Evolutionary conservation across 202 grass and related monocot genomes (phyloP), one percentile per base, ranked within the genome.

Genomic region (Digitaria exilis): DNA sequence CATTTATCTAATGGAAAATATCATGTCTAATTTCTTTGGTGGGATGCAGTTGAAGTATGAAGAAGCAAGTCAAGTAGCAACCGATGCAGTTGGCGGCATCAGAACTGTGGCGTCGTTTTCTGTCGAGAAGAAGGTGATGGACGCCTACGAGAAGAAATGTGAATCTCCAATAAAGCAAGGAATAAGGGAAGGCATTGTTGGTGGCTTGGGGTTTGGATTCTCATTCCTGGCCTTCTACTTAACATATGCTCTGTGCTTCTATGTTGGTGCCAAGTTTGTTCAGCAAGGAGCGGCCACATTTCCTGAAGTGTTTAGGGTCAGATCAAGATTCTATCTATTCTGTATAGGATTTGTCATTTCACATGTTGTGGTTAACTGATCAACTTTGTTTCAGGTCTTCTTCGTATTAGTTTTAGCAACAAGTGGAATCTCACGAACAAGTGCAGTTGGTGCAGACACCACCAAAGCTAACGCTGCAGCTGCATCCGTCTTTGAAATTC

Each of bases 51-150:
- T 77, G 21, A 91, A 89, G 86, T 97, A 91, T 73, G 95, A 97
- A 58, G 95, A 97, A 88, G 92, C 92, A 83, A 94, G 84, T 79
- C 95, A 97, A 77, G 56, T 97, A 67, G 95, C 92, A 48, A 80
- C 84, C 25, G 90, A 92, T 26, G 95, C 92, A 6, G 88, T 97
- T 43, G 90, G 95, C 29, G 72, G 95, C 65, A 94, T 94, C 58
- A 91, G 92, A 84, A 92, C 92, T 0, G 88, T 97, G 14, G 89
- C 95, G 22, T 92, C 92, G 4, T 94, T 94, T 86, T 91, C 86
- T 42, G 83, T 84, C 16, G 94, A 97, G 70, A 86, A 94, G 75
- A 97, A 91, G 58, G 95, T 94, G 82, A 80, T 94, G 64, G 88
- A 91, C 12, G 78, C 82, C 13, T 97, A 94, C 49, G 80, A 76